Evolutionary conservation across 2,329 filamentous ascomycete genomes (phyloP), one percentile per base, ranked within the genome.

Genomic region (Sarocladium strictum): DNA sequence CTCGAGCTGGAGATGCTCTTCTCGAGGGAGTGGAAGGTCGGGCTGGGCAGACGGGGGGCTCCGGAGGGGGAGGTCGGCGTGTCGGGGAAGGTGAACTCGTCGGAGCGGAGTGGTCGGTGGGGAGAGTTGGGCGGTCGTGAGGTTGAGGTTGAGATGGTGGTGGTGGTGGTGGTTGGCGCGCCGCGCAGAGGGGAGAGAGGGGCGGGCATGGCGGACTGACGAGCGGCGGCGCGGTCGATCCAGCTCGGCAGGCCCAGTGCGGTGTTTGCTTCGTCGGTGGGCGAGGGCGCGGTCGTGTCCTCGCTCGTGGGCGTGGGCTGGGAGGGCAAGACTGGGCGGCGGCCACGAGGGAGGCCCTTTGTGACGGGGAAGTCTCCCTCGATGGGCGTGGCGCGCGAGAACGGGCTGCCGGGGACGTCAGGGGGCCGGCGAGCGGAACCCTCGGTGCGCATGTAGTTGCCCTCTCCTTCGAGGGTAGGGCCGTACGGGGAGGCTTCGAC

Each of bases 281-380:
- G 50, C 26, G 50, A 53, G 5, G 32, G 63, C 53, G 38, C 56
- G 53, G 12, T 56, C 56, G 33, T 54, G 38, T 50, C 35, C 52
- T 58, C 27, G 52, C 35, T 49, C 10, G 53, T 54, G n/a, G 50
- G 37, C 11, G 56, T 54, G 3, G 53, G 38, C 19, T 52, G 52
- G 14, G 50, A 53, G 17, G 55, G 55, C 9, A 54, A 27, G 11
- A 43, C 32, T 49, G 59, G 62, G 9, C 57, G 62, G n/a, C 69
- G 66, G 1, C 69, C 69, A 24, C 70, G 62, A 1, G 69, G 70
- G 12, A 72, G 61, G 1, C 68, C 68, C 9, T 67, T 70, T 27
- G 61, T 63, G 4, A 65, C 49, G 2, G 69, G 67, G 19, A 71
- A 72, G 9, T 66, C 62, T 1, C 68, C 69, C 43, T 66, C 67